phyloP scores from a whole-genome alignment of 495 filamentous ascomycete genomes.

The Amphirosellinia nigrospora region DNA sequence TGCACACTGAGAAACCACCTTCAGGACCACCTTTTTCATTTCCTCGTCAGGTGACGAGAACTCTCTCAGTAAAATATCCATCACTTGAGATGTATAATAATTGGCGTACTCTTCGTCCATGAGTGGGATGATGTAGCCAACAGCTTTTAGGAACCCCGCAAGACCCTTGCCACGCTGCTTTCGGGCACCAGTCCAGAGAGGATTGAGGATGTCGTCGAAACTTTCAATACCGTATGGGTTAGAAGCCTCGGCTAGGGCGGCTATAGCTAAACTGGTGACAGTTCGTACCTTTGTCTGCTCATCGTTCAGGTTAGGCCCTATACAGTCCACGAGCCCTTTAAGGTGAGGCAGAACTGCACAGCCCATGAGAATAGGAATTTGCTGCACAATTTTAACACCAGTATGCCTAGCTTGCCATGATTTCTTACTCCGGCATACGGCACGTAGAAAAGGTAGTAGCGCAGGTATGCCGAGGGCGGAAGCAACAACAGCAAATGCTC shows the following conservation, averaged over 20 bases:
- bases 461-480: slow-evolving; percentile 96
- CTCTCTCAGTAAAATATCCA: slow-evolving; percentile 96
- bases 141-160: slow-evolving; percentile 94
- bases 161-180: slow-evolving; percentile 97
- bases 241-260: slow-evolving; percentile 93
- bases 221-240: slow-evolving; percentile 99
- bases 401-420: slow-evolving; percentile 99
- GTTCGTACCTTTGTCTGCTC: slow-evolving; percentile 98
- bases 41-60: slow-evolving; percentile 97
- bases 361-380: slow-evolving; percentile 99
- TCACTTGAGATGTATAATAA: slow-evolving; percentile 98
- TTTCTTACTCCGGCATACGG: slow-evolving; percentile 96
- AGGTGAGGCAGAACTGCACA: slow-evolving; percentile 96
- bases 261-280: slow-evolving; percentile 93
- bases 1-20: slow-evolving; percentile 97
- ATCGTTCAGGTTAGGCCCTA: slow-evolving; percentile 93
- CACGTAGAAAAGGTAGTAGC: slow-evolving; percentile 90
- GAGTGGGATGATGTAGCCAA: slow-evolving; percentile 96
- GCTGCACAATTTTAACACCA: slow-evolving; percentile 99
- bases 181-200: slow-evolving; percentile 92
- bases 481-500: slow-evolving; percentile 97
- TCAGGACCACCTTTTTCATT: slow-evolving; percentile 99
- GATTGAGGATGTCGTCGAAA: slow-evolving; percentile 96
- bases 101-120: slow-evolving; percentile 99
- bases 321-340: slow-evolving; percentile 95